A percentile compares a stretch with the other conserved stretches of the same genome.
phyloP scores from a whole-genome alignment of 225 moss, liverwort and hornwort genomes.

The Antitrichia curtipendula region DNA sequence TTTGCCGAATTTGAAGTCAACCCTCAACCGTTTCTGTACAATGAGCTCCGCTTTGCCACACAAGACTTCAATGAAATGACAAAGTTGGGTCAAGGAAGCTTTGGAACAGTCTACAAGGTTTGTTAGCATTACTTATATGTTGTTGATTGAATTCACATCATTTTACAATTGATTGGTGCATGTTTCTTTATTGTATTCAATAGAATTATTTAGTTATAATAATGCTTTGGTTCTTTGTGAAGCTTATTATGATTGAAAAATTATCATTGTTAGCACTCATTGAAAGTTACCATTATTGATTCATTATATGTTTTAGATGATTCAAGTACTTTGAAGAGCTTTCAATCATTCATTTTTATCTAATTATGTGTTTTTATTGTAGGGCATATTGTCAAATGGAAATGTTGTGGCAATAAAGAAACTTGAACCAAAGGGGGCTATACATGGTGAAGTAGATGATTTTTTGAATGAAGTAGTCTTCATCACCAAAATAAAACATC shows the following conservation, averaged over 20 bases:
- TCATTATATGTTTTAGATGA: background rate
- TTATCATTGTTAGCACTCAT: background rate
- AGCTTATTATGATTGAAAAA: background rate
- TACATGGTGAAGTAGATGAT: background rate
- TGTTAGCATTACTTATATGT: background rate
- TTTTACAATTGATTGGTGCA: background rate
- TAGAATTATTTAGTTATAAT: background rate
- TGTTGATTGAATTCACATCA: background rate
- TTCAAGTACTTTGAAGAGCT: background rate
- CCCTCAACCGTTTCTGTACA: background rate
- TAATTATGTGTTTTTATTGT: background rate
- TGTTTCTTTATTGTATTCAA: background rate
- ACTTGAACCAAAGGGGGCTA: background rate
- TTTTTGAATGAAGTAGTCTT: slow-evolving; percentile 35
- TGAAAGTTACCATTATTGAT: background rate
- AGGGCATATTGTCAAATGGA: background rate
- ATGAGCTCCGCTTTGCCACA: background rate
- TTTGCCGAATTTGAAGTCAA: slow-evolving; percentile 1
- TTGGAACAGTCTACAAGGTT: slow-evolving; percentile 7
- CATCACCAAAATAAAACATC: slow-evolving; percentile 26
- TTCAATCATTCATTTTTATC: background rate
- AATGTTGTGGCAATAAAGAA: background rate
- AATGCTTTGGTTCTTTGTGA: background rate
- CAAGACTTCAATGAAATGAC: background rate
- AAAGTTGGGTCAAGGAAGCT: slow-evolving; percentile 4